Conservation (phyloP, 768 basidiomycete genomes). For the Tephrocybe sp. region DNA sequence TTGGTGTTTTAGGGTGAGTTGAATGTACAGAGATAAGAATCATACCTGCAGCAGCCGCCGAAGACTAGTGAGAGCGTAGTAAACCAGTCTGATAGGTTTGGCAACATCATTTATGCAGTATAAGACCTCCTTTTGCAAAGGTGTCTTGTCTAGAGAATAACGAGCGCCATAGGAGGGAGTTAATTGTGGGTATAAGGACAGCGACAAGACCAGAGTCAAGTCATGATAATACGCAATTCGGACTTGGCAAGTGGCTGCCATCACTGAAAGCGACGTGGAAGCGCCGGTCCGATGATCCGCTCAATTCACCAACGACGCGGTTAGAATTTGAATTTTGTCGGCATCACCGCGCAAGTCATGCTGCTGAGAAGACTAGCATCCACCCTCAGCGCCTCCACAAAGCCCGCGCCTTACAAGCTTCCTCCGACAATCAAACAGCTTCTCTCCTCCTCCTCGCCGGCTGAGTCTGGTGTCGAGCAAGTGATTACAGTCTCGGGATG, state of each 20-base stretch:
- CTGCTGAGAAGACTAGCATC: constrained; percentile 11
- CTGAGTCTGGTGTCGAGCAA: constrained; percentile 1
- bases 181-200: background rate
- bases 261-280: constrained; percentile 6
- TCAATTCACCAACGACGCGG: background rate
- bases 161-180: background rate
- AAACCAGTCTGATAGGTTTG: constrained; percentile 43
- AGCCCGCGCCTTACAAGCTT: constrained; percentile 10
- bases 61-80: constrained; percentile 74
- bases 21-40: background rate
- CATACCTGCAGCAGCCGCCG: constrained; percentile 83
- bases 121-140: too few relatives aligned
- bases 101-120: constrained; percentile 4
- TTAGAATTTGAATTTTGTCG: background rate
- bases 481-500: constrained; percentile 66
- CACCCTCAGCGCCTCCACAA: constrained; percentile 2
- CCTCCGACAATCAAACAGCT: constrained; percentile 16
- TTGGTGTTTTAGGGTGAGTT: background rate
- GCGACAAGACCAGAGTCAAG: too few relatives aligned
- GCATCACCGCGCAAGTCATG: background rate
- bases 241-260: too few relatives aligned
- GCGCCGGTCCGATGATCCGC: constrained; percentile 1
- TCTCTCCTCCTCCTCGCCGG: constrained; percentile 5
- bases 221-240: too few relatives aligned
- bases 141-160: background rate